Percentiles rank a stretch among this genome's conserved stretches.
Conservation (phyloP, 2,329 filamentous ascomycete species). For the Aspergillus persii region DNA sequence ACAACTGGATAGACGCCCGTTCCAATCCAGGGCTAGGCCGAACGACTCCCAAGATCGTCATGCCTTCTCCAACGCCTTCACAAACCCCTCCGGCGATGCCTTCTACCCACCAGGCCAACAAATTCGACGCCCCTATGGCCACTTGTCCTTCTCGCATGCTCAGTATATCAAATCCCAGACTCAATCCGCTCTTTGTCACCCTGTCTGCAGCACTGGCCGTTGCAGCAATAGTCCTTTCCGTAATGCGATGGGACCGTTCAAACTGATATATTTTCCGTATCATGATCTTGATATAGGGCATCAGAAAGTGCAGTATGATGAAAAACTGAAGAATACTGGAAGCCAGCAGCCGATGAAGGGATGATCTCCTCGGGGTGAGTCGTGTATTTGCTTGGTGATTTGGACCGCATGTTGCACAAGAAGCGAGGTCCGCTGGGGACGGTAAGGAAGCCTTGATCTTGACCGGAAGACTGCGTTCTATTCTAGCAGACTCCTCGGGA, state of each 20-base stretch:
- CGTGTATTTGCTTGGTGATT: not conserved
- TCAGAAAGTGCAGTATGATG: slow-evolving; percentile 57
- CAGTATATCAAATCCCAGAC: slow-evolving; percentile 55
- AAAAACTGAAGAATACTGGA: slow-evolving; percentile 58
- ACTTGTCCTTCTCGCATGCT: slow-evolving; percentile 64
- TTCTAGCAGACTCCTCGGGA: slow-evolving; percentile 26
- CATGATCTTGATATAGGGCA: slow-evolving; percentile 60
- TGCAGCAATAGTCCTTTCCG: slow-evolving; percentile 54
- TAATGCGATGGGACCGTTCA: slow-evolving; percentile 66
- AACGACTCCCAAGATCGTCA: slow-evolving; percentile 45
- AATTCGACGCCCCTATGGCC: slow-evolving; percentile 57
- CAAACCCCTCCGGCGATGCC: slow-evolving; percentile 65
- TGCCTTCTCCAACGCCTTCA: slow-evolving; percentile 59
- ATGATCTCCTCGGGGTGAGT: slow-evolving; percentile 34
- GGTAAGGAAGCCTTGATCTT: slow-evolving; percentile 17
- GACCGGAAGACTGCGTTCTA: slow-evolving; percentile 29
- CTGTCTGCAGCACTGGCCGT: slow-evolving; percentile 54
- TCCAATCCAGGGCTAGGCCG: slow-evolving; percentile 16
- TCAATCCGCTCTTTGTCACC: slow-evolving; percentile 53
- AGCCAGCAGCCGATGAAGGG: slow-evolving; percentile 60
- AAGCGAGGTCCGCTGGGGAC: not conserved
- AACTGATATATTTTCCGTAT: slow-evolving; percentile 57
- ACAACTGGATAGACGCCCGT: not conserved
- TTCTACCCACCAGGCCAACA: slow-evolving; percentile 61
- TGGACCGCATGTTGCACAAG: not conserved